Conservation (phyloP, 129 eudicot genomes). For the Cynara cardunculus region DNA sequence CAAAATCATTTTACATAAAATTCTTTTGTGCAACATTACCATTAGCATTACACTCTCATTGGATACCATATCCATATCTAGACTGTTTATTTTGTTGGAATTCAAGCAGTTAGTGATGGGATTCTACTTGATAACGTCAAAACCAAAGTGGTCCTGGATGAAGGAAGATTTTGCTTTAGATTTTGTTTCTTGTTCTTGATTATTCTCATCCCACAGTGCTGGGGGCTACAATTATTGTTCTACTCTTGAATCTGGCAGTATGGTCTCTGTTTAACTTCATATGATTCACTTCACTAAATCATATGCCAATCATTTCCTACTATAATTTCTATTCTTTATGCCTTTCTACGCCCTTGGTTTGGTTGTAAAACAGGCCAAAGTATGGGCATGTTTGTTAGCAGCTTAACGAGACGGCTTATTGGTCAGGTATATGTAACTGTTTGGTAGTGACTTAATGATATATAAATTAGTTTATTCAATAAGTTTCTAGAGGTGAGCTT, state of each 20-base stretch:
- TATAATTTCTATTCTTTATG: constrained; percentile 18
- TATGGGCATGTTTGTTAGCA: no score
- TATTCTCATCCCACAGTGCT: constrained; percentile 18
- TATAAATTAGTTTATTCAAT: no score
- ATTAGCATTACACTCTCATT: background rate
- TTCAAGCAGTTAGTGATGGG: background rate
- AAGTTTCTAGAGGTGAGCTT: no score
- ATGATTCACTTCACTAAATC: constrained; percentile 21
- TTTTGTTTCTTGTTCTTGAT: constrained; percentile 3
- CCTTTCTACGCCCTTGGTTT: constrained; percentile 18
- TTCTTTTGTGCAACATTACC: background rate
- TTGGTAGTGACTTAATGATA: no score
- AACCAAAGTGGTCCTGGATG: constrained; percentile 16
- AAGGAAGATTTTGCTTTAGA: constrained; percentile 19
- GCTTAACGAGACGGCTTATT: no score
- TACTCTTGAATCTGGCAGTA: constrained; percentile 28
- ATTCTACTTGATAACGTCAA: background rate
- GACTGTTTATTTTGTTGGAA: background rate
- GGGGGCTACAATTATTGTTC: constrained; percentile 14
- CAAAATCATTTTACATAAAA: background rate
- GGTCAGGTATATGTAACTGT: no score
- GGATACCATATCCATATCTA: background rate
- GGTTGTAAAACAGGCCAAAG: constrained; percentile 27
- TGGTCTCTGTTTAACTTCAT: constrained; percentile 32
- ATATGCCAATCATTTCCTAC: constrained; percentile 27